These are phyloP conservation scores for Proliferodiscus dingleyae DNA, from an alignment of 2,329 filamentous ascomycete genomes.

Conservation along the genomic window DNA sequence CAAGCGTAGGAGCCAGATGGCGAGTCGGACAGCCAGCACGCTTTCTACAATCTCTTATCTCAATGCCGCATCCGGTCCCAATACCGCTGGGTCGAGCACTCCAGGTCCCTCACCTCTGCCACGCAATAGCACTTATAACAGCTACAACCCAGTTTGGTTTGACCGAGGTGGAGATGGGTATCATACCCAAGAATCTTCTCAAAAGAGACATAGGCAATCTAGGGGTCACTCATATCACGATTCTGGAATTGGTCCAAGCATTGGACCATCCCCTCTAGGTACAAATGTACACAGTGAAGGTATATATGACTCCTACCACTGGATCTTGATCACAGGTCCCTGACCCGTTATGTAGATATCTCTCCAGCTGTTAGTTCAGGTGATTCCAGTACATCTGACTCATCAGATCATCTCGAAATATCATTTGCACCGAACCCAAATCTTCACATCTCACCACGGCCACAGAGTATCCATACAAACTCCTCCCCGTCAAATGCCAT, in stretches of 20 bases:
- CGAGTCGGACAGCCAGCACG: conserved; percentile 21
- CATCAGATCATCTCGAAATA: conserved; percentile 26
- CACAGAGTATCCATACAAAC: conserved; percentile 1
- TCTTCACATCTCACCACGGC: conserved; percentile 1
- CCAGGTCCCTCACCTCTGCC: conserved; percentile 17
- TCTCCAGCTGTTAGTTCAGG: conserved; percentile 25
- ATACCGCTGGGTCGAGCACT: conserved; percentile 4
- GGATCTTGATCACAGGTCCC: conserved; percentile 1
- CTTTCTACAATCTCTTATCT: conserved; percentile 20
- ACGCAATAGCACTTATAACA: conserved; percentile 22
- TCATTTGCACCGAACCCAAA: conserved; percentile 3
- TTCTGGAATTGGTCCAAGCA: conserved; percentile 23
- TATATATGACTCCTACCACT: conserved; percentile 8
- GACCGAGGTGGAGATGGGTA: conserved; percentile 20
- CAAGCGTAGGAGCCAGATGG: conserved; percentile 27
- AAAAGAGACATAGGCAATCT: conserved; percentile 12
- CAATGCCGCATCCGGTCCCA: conserved; percentile 14
- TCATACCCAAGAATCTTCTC: conserved; percentile 9
- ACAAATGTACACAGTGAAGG: conserved; percentile 27
- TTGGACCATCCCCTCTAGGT: conserved; percentile 24
- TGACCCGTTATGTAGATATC: conserved; percentile 19
- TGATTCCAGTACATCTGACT: conserved; percentile 23
- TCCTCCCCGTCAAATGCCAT: conserved; percentile 1
- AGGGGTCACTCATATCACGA: conserved; percentile 25
- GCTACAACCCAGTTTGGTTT: conserved; percentile 28